phyloP scores from a whole-genome alignment of 169 alveolate genomes.

The Neospora caninum region DNA sequence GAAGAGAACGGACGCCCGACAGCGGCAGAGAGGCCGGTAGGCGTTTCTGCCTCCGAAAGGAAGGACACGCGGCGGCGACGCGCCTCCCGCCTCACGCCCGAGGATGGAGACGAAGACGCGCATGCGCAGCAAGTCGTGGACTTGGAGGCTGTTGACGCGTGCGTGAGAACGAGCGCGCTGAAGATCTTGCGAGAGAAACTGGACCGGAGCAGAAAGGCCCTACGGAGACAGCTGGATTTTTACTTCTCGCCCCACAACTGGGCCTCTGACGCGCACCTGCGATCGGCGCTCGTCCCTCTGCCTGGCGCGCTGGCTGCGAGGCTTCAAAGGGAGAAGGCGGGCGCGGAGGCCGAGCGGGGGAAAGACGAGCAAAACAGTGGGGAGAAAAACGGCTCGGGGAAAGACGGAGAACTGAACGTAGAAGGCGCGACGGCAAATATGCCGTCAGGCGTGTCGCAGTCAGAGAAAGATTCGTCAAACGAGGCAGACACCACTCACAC shows the following conservation, averaged over 20 bases:
- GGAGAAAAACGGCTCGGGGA: too few species aligned
- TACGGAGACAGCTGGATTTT: slow-evolving; percentile 43
- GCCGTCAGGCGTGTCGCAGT: too few species aligned
- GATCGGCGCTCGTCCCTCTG: background rate
- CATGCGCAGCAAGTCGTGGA: slow-evolving; percentile 15
- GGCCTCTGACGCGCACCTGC: slow-evolving; percentile 28
- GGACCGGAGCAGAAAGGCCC: slow-evolving; percentile 22
- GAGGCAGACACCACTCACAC: too few species aligned
- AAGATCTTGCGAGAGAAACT: slow-evolving; percentile 26
- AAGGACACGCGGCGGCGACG: background rate
- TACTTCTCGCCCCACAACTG: slow-evolving; percentile 49
- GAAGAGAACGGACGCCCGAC: too few species aligned
- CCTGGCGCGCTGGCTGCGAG: background rate
- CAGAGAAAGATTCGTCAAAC: too few species aligned
- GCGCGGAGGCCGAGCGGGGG: background rate
- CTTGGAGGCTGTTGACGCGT: background rate
- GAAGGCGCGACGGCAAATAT: too few species aligned
- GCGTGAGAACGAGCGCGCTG: slow-evolving; percentile 29
- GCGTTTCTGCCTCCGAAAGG: background rate
- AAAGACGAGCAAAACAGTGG: background rate
- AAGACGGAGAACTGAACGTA: too few species aligned
- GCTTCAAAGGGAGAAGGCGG: background rate
- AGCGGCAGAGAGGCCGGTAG: too few species aligned
- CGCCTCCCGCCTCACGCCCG: background rate
- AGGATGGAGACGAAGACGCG: background rate